Evolutionary conservation across 768 basidiomycete genomes (phyloP).

Genomic region (Calocybe gangraenosa): DNA sequence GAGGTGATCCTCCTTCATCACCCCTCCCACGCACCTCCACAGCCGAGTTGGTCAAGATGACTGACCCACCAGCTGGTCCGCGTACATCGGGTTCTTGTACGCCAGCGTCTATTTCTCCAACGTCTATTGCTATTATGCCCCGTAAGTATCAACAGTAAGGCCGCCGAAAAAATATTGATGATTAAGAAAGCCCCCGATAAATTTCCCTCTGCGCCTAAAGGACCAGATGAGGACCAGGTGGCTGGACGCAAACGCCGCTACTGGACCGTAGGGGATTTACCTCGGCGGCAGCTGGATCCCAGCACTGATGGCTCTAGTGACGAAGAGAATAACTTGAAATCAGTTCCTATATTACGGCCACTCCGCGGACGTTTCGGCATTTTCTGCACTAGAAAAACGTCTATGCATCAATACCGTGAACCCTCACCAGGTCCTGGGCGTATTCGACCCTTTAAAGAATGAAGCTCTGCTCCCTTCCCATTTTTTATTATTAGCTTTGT

Average conservation of each 20-base stretch:
- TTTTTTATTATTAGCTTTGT: background rate
- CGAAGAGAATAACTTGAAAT: slow-evolving; percentile 23
- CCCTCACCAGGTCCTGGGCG: slow-evolving; percentile 7
- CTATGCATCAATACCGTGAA: slow-evolving; percentile 21
- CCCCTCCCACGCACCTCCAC: slow-evolving; percentile 1
- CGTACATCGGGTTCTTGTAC: slow-evolving; percentile 11
- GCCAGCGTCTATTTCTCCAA: slow-evolving; percentile 9
- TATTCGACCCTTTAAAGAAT: slow-evolving; percentile 11
- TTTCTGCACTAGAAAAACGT: slow-evolving; percentile 34
- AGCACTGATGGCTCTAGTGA: slow-evolving; percentile 16
- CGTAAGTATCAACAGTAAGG: slow-evolving; percentile 25
- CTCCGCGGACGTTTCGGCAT: slow-evolving; percentile 33
- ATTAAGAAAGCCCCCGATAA: slow-evolving; percentile 32
- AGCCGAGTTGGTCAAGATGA: background rate
- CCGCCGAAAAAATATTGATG: slow-evolving; percentile 9
- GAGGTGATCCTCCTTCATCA: slow-evolving; percentile 10
- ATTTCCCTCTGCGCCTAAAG: slow-evolving; percentile 17
- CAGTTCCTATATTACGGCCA: slow-evolving; percentile 22
- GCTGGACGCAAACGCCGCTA: slow-evolving; percentile 3
- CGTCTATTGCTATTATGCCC: slow-evolving; percentile 26
- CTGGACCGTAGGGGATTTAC: background rate
- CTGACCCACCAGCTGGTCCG: background rate
- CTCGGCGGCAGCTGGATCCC: background rate
- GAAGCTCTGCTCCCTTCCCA: background rate
- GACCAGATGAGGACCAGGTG: background rate